Evolutionary conservation across 179 eudicot species (phyloP).

Genomic region (Carnegiea gigantea): DNA sequence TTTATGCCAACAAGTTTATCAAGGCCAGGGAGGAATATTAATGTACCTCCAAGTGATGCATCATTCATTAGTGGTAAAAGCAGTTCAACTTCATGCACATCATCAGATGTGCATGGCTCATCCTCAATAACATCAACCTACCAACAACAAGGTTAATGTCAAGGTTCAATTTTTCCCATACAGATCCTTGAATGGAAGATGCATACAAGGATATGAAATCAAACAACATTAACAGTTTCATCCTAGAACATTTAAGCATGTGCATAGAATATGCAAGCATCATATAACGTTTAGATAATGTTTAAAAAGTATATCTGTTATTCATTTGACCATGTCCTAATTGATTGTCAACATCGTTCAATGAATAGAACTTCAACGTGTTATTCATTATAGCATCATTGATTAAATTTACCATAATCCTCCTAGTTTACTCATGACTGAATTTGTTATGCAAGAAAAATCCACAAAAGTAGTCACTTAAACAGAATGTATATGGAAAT

Average conservation of each 20-base stretch:
- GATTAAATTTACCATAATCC: no score
- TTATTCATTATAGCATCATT: no score
- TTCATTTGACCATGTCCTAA: no score
- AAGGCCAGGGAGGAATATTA: slow-evolving; percentile 7
- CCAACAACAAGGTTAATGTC: slow-evolving; percentile 8
- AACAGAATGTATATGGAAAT: not conserved
- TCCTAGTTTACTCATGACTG: no score
- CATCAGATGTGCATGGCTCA: slow-evolving; percentile 52
- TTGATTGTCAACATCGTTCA: no score
- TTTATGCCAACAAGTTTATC: not conserved
- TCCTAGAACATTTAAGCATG: not conserved
- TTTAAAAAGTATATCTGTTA: not conserved
- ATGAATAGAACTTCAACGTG: not conserved
- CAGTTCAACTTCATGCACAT: slow-evolving; percentile 77
- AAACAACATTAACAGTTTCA: not conserved
- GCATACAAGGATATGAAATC: not conserved
- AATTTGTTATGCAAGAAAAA: no score
- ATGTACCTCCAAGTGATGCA: slow-evolving; percentile 60
- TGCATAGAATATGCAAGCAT: not conserved
- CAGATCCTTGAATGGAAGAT: not conserved
- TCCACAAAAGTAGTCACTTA: not conserved
- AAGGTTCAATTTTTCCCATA: not conserved
- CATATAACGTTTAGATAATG: not conserved
- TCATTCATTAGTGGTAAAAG: slow-evolving; percentile 77
- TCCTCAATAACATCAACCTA: slow-evolving; percentile 54